Evolutionary conservation across 495 filamentous ascomycete species (phyloP), one percentile per base, ranked within the genome.

Genomic region (Penicillium coffeae): DNA sequence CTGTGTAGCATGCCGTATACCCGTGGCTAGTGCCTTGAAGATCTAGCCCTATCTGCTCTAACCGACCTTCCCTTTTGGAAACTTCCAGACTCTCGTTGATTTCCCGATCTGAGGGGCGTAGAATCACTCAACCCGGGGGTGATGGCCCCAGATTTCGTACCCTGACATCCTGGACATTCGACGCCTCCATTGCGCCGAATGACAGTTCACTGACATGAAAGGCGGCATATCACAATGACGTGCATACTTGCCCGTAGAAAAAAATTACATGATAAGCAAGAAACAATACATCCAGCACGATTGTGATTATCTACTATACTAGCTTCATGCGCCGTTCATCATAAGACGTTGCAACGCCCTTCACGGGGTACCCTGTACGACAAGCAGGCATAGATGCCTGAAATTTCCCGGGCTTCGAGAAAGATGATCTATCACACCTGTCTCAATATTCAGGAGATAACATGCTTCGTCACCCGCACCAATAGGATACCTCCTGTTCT

Each of bases 401-500:
- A 43, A 39, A 30, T n/a, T 21, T 22, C 18, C 15, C 30, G 10
- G 10, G 8, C 9, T 19, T 40, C 16, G 10, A 18, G 42, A 27
- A 27, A 27, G 21, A 45, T 18, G 3, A 6, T n/a, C 3, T 43
- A 43, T 32, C 15, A 14, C 12, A n/a, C n/a, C n/a, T n/a, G n/a
- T n/a, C n/a, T n/a, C n/a, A n/a, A n/a, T n/a, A n/a, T n/a, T 14
- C 34, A 32, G 30, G 25, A 76, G 37, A 53, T 55, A 46, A 82
- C 45, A 42, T 52, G 74, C 71, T 85, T 89, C 8, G 65, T 67
- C 30, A 93, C 74, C 60, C 77, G 79, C 1, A 96, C 80, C 48
- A 96, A 62, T 36, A 96, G 50, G 22, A 84, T 69, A 8, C 85
- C 87, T 4, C 77, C 73, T 16, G 77, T 81, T 46, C 78, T 68